Evolutionary conservation across 2,329 filamentous ascomycete genomes (phyloP).

Genomic region (Paracamarosporium sp.): DNA sequence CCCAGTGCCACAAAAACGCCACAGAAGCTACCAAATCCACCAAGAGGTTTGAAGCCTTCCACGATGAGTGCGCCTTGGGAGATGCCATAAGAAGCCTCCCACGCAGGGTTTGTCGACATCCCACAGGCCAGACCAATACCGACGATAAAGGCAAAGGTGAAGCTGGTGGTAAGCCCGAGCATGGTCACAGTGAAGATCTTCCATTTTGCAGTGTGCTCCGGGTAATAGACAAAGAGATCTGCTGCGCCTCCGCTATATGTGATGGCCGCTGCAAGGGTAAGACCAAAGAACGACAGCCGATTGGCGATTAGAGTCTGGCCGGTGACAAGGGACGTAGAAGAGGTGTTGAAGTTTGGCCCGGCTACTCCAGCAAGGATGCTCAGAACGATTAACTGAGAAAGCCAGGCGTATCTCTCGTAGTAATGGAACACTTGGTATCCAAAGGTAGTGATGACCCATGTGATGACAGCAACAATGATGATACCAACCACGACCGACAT

Average conservation of each 20-base stretch:
- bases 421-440: conserved; percentile 72
- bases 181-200: conserved; percentile 65
- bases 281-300: conserved; percentile 72
- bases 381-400: conserved; percentile 67
- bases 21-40: conserved; percentile 71
- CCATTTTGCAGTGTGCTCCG: conserved; percentile 57
- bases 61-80: conserved; percentile 71
- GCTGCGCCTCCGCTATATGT: conserved; percentile 69
- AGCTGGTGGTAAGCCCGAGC: conserved; percentile 62
- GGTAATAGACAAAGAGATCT: conserved; percentile 73
- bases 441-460: conserved; percentile 70
- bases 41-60: conserved; percentile 65
- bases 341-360: conserved; percentile 64
- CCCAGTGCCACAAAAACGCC: conserved; percentile 69
- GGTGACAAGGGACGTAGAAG: conserved; percentile 59
- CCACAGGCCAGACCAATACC: conserved; percentile 70
- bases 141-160: conserved; percentile 66
- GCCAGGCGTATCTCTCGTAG: conserved; percentile 72
- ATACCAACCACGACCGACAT: conserved; percentile 72
- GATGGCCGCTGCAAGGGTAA: conserved; percentile 70
- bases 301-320: conserved; percentile 61
- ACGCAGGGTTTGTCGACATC: conserved; percentile 58
- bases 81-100: conserved; percentile 62
- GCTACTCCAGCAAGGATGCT: conserved; percentile 69
- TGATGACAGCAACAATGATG: conserved; percentile 67